Conservation (phyloP, 306 rosid species). For the Vigna hirtella region DNA sequence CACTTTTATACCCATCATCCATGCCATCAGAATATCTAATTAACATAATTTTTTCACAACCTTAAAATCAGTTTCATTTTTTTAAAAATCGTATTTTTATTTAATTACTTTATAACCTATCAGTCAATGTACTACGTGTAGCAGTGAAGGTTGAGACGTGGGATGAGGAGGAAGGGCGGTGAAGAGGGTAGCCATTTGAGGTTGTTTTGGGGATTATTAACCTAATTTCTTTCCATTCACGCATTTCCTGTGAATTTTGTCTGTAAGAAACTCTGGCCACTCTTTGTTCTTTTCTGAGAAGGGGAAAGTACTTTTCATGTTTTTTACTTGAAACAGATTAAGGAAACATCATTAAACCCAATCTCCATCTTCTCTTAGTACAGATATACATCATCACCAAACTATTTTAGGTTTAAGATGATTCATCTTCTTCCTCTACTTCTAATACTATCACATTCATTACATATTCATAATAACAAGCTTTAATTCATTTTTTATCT, state of each 20-base stretch:
- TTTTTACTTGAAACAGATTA: not conserved
- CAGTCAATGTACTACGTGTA: too few species aligned
- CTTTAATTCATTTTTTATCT: too few species aligned
- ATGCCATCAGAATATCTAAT: too few species aligned
- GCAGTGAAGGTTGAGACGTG: constrained; percentile 6
- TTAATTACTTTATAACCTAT: too few species aligned
- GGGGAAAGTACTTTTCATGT: not conserved
- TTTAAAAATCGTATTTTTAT: too few species aligned
- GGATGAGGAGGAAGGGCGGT: constrained; percentile 26
- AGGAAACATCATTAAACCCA: not conserved
- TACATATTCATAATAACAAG: too few species aligned
- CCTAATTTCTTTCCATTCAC: constrained; percentile 19
- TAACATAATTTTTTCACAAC: too few species aligned
- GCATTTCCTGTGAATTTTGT: constrained; percentile 33
- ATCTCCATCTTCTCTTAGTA: not conserved
- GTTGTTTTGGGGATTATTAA: not conserved
- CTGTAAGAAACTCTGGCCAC: not conserved
- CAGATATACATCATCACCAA: too few species aligned
- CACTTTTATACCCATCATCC: not conserved
- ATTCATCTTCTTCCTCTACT: too few species aligned
- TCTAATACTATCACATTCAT: too few species aligned
- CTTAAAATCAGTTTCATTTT: too few species aligned
- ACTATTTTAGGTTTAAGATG: too few species aligned
- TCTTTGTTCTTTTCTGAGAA: not conserved
- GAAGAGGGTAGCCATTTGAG: not conserved